phyloP scores from a whole-genome alignment of 306 rosid species.

The Chamaecrista fasciculata region DNA sequence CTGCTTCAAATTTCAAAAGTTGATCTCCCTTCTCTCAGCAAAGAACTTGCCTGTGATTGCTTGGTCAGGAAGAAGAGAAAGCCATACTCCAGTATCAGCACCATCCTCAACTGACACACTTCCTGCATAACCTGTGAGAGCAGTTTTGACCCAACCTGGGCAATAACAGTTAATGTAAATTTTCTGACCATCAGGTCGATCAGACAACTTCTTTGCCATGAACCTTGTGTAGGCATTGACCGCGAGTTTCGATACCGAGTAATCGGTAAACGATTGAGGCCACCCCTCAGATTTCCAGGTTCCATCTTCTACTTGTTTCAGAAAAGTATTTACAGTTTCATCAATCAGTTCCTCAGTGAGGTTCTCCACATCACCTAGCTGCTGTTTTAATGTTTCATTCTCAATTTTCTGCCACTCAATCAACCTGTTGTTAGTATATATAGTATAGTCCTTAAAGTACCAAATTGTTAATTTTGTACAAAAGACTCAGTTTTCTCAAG shows the following conservation, averaged over 20 bases:
- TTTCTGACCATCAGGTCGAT: constrained; percentile 63
- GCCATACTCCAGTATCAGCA: constrained; percentile 96
- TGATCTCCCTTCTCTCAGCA: constrained; percentile 84
- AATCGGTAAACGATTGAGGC: constrained; percentile 72
- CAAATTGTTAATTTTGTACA: too few relatives aligned
- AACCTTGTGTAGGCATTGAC: constrained; percentile 73
- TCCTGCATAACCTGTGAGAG: constrained; percentile 85
- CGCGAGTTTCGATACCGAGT: constrained; percentile 77
- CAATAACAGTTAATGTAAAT: constrained; percentile 81
- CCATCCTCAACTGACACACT: constrained; percentile 73
- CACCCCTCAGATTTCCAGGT: constrained; percentile 77
- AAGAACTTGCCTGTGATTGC: constrained; percentile 78
- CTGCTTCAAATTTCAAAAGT: constrained; percentile 39
- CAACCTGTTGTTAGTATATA: constrained; percentile 11
- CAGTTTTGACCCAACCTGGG: constrained; percentile 96
- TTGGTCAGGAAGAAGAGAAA: constrained; percentile 83
- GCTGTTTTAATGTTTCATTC: constrained; percentile 54
- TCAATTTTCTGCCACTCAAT: constrained; percentile 60
- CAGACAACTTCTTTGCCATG: constrained; percentile 60
- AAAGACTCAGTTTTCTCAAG: too few relatives aligned
- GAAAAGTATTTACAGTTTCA: constrained; percentile 43
- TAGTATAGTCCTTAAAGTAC: too few relatives aligned
- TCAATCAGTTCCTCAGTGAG: constrained; percentile 70
- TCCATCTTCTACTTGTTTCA: constrained; percentile 80
- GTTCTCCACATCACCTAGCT: constrained; percentile 50